Conservation (phyloP, 2,329 filamentous ascomycete species). For the Colletotrichum sp. region DNA sequence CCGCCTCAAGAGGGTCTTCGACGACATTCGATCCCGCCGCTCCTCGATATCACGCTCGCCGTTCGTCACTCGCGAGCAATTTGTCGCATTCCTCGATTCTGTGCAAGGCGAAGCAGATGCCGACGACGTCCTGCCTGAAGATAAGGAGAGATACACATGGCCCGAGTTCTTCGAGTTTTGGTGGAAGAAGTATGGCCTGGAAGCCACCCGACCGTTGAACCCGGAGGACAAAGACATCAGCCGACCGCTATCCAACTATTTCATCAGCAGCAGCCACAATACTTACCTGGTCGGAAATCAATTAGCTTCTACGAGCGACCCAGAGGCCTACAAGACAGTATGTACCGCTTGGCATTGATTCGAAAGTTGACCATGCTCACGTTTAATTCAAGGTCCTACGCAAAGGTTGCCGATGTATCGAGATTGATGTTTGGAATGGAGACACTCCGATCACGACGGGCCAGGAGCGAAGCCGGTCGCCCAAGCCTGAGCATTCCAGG, state of each 20-base stretch:
- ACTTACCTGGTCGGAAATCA: slow-evolving; percentile 92
- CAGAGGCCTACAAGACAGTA: slow-evolving; percentile 78
- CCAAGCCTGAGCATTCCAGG: slow-evolving; percentile 47
- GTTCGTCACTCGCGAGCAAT: slow-evolving; percentile 36
- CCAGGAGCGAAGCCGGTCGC: slow-evolving; percentile 36
- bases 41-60: slow-evolving; percentile 29
- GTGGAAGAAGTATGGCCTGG: slow-evolving; percentile 46
- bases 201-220: slow-evolving; percentile 47
- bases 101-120: slow-evolving; percentile 50
- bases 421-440: slow-evolving; percentile 95
- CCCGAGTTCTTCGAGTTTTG: slow-evolving; percentile 57
- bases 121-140: slow-evolving; percentile 29
- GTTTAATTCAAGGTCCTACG: slow-evolving; percentile 62
- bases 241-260: slow-evolving; percentile 84
- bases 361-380: neutral
- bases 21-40: slow-evolving; percentile 42
- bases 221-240: slow-evolving; percentile 59
- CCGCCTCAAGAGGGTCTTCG: slow-evolving; percentile 52
- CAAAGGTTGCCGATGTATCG: slow-evolving; percentile 84
- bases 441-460: slow-evolving; percentile 40
- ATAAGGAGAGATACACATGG: slow-evolving; percentile 46
- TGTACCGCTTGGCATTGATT: slow-evolving; percentile 30
- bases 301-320: slow-evolving; percentile 76
- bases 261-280: slow-evolving; percentile 93
- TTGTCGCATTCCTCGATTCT: slow-evolving; percentile 53